These are phyloP conservation scores for Aspergillus funiculosus DNA, from an alignment of 495 filamentous ascomycete species.

Conservation along the genomic window DNA sequence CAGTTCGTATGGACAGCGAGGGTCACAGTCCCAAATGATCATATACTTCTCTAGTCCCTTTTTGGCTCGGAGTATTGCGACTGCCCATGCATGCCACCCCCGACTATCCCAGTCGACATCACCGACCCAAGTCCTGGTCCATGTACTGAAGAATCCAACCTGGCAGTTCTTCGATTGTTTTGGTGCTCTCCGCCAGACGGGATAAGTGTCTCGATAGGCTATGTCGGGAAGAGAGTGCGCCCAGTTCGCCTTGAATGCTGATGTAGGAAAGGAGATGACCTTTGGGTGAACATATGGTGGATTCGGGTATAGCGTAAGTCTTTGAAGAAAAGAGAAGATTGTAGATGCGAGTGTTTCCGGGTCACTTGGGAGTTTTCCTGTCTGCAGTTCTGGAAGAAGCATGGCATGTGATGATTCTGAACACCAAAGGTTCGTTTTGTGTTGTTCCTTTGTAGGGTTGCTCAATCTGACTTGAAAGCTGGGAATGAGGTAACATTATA, in stretches of 20 bases:
- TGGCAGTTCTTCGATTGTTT: background rate
- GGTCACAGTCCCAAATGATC: conserved; percentile 5
- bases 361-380: no score
- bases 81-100: background rate
- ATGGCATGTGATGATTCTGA: no score
- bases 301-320: no score
- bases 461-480: no score
- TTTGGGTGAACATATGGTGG: no score
- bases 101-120: background rate
- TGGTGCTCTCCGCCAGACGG: background rate
- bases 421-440: no score
- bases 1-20: no score
- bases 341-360: no score
- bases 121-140: background rate
- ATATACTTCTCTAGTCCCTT: background rate
- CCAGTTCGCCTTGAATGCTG: background rate
- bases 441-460: no score
- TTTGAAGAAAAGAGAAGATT: no score
- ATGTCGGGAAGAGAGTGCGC: background rate
- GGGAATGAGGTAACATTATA: no score
- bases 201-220: background rate
- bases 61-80: background rate
- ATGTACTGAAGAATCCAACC: background rate
- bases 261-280: background rate
- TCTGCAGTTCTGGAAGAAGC: no score